Conservation (phyloP, 2,329 filamentous ascomycete species). For the Pseudogymnoascus sp. region DNA sequence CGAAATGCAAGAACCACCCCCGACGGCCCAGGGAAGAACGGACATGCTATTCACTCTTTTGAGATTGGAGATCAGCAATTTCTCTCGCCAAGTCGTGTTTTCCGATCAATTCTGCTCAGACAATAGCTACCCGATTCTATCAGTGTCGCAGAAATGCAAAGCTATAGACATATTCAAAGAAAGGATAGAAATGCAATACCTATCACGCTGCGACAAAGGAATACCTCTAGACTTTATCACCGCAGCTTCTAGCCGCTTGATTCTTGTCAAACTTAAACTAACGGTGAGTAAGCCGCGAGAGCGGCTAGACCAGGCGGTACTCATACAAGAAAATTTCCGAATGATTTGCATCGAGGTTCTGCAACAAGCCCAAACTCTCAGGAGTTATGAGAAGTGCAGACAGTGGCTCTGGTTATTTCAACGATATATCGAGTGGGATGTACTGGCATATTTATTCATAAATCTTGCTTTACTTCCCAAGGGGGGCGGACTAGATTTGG, state of each 20-base stretch:
- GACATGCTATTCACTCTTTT: constrained; percentile 17
- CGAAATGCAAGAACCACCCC: constrained; percentile 10
- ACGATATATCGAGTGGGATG: not conserved
- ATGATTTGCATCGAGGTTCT: not conserved
- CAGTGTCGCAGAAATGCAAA: too few relatives aligned
- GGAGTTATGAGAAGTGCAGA: not conserved
- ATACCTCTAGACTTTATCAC: not conserved
- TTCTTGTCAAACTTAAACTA: not conserved
- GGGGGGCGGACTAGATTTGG: not conserved
- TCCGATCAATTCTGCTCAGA: too few relatives aligned
- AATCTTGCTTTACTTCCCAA: not conserved
- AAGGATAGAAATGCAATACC: not conserved
- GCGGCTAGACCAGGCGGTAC: not conserved
- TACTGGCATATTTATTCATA: not conserved
- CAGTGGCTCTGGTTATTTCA: not conserved
- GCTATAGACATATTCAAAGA: not conserved
- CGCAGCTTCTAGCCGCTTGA: not conserved
- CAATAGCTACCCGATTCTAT: too few relatives aligned
- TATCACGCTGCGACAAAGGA: not conserved
- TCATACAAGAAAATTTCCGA: not conserved
- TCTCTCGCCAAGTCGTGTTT: too few relatives aligned
- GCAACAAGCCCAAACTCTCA: not conserved
- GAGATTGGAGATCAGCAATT: not conserved
- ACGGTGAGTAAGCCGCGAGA: not conserved
- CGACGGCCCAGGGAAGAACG: constrained; percentile 10